phyloP scores from a whole-genome alignment of 2,329 filamentous ascomycete genomes.

The Colletotrichum trifolii region DNA sequence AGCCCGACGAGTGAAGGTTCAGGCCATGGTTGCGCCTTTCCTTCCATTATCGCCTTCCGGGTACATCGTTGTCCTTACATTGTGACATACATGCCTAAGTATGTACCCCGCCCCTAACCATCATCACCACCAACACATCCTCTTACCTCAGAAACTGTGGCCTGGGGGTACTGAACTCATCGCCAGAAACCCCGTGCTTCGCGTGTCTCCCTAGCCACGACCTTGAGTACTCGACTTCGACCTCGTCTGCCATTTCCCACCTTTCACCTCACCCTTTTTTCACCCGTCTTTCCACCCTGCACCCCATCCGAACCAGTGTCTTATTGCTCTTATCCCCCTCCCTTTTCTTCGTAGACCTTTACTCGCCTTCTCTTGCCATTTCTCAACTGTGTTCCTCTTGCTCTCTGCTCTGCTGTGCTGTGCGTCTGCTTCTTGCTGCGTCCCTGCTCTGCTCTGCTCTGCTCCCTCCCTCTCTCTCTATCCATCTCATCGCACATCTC shows the following conservation, averaged over 20 bases:
- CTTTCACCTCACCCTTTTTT: slow-evolving; percentile 44
- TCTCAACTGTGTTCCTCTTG: slow-evolving; percentile 42
- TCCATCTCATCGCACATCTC: too few relatives aligned
- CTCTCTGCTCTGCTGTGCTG: slow-evolving; percentile 26
- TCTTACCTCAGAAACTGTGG: not conserved
- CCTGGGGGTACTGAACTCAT: slow-evolving; percentile 9
- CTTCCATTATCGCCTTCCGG: slow-evolving; percentile 3
- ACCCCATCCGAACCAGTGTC: slow-evolving; percentile 7
- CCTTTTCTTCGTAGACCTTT: slow-evolving; percentile 36
- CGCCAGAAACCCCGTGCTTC: slow-evolving; percentile 35
- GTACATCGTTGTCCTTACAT: slow-evolving; percentile 22
- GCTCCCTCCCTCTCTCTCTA: too few relatives aligned
- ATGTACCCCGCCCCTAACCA: not conserved
- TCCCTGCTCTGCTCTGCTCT: too few relatives aligned
- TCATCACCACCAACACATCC: not conserved
- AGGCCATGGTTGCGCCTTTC: slow-evolving; percentile 15
- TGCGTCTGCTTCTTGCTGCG: slow-evolving; percentile 17
- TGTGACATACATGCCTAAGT: too few relatives aligned
- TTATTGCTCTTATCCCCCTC: slow-evolving; percentile 29
- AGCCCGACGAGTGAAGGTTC: slow-evolving; percentile 6
- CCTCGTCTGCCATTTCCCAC: slow-evolving; percentile 43
- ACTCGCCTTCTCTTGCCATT: slow-evolving; percentile 41
- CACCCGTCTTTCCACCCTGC: slow-evolving; percentile 42
- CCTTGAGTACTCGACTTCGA: slow-evolving; percentile 30
- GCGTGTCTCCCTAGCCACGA: slow-evolving; percentile 38